Evolutionary conservation across 495 filamentous ascomycete genomes (phyloP).

Genomic region (Podospora pseudoanserina): DNA sequence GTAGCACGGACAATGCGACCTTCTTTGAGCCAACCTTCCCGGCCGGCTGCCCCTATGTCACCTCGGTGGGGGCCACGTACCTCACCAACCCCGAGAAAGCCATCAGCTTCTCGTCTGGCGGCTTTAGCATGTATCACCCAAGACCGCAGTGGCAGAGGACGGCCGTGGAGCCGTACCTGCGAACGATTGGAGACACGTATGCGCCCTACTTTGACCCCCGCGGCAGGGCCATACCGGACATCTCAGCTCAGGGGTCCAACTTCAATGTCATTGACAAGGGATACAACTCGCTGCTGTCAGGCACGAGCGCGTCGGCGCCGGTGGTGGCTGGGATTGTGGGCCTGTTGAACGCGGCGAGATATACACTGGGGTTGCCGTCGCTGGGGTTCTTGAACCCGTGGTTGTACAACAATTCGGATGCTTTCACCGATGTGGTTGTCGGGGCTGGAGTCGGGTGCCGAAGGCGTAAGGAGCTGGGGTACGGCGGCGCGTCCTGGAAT

Average conservation of each 20-base stretch:
- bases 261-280: slow-evolving; percentile 31
- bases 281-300: slow-evolving; percentile 8
- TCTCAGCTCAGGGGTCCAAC: slow-evolving; percentile 55
- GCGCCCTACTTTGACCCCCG: slow-evolving; percentile 48
- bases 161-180: slow-evolving; percentile 58
- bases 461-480: slow-evolving; percentile 40
- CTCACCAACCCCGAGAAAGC: slow-evolving; percentile 59
- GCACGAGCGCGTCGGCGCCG: slow-evolving; percentile 54
- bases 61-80: slow-evolving; percentile 66
- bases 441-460: slow-evolving; percentile 62
- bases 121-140: slow-evolving; percentile 64
- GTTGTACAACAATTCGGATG: slow-evolving; percentile 52
- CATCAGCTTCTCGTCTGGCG: slow-evolving; percentile 53
- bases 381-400: slow-evolving; percentile 70
- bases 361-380: slow-evolving; percentile 46
- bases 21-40: slow-evolving; percentile 58
- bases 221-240: slow-evolving; percentile 68
- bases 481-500: slow-evolving; percentile 60
- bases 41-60: slow-evolving; percentile 66
- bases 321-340: slow-evolving; percentile 56
- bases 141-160: slow-evolving; percentile 59
- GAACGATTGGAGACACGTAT: slow-evolving; percentile 49
- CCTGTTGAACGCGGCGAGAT: slow-evolving; percentile 62
- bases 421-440: slow-evolving; percentile 60
- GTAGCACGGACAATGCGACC: slow-evolving; percentile 65